Percentiles rank a stretch among this genome's conserved stretches.
Evolutionary conservation across 371 early-diverging fungal species (phyloP).

Genomic region (Circinella umbellata): DNA sequence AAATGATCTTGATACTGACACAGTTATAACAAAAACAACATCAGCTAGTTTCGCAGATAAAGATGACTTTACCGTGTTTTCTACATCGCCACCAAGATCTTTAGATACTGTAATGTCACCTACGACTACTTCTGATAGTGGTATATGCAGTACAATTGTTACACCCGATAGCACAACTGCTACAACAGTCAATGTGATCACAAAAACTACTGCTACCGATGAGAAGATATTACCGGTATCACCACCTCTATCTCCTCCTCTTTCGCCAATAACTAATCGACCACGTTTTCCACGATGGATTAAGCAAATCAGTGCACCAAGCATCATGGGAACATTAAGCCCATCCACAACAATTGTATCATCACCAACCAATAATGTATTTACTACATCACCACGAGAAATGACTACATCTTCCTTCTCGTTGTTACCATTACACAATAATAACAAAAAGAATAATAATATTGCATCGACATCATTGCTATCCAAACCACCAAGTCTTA

Average conservation of each 20-base stretch:
- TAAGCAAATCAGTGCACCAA: constrained; percentile 13
- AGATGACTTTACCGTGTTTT: not conserved
- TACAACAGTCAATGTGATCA: not conserved
- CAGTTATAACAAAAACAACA: not conserved
- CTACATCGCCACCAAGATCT: constrained; percentile 1
- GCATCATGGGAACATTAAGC: not conserved
- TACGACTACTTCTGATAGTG: not conserved
- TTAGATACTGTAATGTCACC: not conserved
- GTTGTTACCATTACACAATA: not conserved
- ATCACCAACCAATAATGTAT: too few species aligned
- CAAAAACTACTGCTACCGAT: not conserved
- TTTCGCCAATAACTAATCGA: constrained; percentile 1
- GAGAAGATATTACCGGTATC: constrained; percentile 1
- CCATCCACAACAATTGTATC: not conserved
- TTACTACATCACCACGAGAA: not conserved
- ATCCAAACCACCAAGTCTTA: not conserved
- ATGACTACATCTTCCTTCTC: too few species aligned
- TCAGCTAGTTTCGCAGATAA: not conserved
- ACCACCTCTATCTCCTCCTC: constrained; percentile 13
- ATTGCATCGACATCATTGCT: not conserved
- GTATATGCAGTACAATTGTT: not conserved
- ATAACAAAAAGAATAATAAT: not conserved
- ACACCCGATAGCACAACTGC: not conserved
- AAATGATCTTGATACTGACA: not conserved
- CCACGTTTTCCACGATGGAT: constrained; percentile 18